Conservation (phyloP, 768 basidiomycete genomes). For the Tylopilus rubrobrunneus region DNA sequence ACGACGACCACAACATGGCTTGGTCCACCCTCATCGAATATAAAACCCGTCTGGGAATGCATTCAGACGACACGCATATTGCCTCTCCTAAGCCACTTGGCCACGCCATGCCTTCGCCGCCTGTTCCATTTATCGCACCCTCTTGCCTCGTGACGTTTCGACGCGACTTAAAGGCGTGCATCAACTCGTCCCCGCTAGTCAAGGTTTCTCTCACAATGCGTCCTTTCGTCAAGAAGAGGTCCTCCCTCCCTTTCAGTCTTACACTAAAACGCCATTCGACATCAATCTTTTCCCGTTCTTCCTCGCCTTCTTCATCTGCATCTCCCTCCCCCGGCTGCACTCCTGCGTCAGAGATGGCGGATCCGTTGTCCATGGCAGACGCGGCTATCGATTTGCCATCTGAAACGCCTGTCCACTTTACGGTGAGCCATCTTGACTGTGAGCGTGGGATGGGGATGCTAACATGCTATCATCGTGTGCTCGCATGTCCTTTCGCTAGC, state of each 20-base stretch:
- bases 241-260: conserved; percentile 20
- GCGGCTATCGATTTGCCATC: neutral
- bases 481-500: conserved; percentile 13
- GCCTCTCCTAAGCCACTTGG: conserved; percentile 14
- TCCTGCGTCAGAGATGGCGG: conserved; percentile 18
- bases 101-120: conserved; percentile 24
- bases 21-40: conserved; percentile 13
- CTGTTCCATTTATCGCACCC: conserved; percentile 25
- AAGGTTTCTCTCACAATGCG: conserved; percentile 27
- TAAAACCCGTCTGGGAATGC: conserved; percentile 14
- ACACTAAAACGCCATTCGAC: conserved; percentile 25
- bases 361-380: conserved; percentile 16
- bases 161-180: conserved; percentile 30
- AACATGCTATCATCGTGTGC: conserved; percentile 5
- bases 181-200: conserved; percentile 21
- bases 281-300: conserved; percentile 19
- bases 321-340: conserved; percentile 11
- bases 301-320: conserved; percentile 14
- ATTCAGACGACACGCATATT: conserved; percentile 13
- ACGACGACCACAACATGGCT: conserved; percentile 18
- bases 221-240: conserved; percentile 27
- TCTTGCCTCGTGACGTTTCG: conserved; percentile 27
- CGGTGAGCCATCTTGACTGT: conserved; percentile 16
- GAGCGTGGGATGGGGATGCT: neutral
- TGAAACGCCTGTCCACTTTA: neutral